Conservation (phyloP, 495 filamentous ascomycete genomes). For the Chaetomidium leptoderma region DNA sequence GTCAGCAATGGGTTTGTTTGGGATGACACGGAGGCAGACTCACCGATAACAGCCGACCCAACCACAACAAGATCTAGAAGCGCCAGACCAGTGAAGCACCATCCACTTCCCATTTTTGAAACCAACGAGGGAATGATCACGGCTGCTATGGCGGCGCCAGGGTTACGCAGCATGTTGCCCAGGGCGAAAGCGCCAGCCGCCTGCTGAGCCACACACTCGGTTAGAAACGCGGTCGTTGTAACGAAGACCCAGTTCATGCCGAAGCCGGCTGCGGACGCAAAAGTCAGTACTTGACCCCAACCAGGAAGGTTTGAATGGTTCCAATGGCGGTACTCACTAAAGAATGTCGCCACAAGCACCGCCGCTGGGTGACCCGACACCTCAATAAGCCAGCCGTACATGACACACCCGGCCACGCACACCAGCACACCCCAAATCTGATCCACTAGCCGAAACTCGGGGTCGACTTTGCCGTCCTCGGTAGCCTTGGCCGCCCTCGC, state of each 20-base stretch:
- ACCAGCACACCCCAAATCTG: slow-evolving; percentile 19
- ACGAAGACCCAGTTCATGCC: slow-evolving; percentile 22
- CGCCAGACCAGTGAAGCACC: slow-evolving; percentile 16
- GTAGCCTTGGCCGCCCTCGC: slow-evolving; percentile 1
- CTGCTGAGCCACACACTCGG: slow-evolving; percentile 17
- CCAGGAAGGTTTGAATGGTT: not conserved
- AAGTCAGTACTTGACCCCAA: not conserved
- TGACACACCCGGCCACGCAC: slow-evolving; percentile 5
- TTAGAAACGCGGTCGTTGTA: slow-evolving; percentile 18
- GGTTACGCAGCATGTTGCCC: slow-evolving; percentile 18
- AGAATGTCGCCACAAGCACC: slow-evolving; percentile 9
- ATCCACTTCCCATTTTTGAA: slow-evolving; percentile 13
- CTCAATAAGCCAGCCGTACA: slow-evolving; percentile 13
- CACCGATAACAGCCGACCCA: slow-evolving; percentile 14
- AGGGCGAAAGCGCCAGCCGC: slow-evolving; percentile 18
- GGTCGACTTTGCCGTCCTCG: slow-evolving; percentile 11
- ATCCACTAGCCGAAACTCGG: slow-evolving; percentile 15
- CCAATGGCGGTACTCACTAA: slow-evolving; percentile 1
- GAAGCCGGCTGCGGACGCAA: slow-evolving; percentile 1
- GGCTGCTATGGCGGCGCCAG: slow-evolving; percentile 11
- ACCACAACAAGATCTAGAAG: slow-evolving; percentile 5
- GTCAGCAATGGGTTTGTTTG: not conserved
- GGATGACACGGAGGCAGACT: not conserved
- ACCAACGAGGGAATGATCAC: slow-evolving; percentile 11
- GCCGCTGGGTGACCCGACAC: slow-evolving; percentile 5